phyloP scores from a whole-genome alignment of 371 early-diverging fungal genomes.

The Apophysomyces sp. region DNA sequence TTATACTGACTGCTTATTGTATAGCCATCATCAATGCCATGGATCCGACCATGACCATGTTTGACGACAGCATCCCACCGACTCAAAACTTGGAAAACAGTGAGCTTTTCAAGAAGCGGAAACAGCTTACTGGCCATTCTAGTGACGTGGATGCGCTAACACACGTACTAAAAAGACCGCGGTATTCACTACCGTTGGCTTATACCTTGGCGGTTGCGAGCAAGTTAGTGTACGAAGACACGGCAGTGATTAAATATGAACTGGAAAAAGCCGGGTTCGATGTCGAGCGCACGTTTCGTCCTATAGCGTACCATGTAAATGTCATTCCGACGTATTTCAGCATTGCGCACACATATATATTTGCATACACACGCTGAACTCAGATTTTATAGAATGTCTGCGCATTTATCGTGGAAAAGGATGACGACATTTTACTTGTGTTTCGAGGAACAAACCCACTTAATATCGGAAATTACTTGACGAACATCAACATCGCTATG shows the following conservation, averaged over 20 bases:
- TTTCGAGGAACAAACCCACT: conserved; percentile 66
- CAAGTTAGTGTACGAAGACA: conserved; percentile 59
- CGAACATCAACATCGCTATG: conserved; percentile 52
- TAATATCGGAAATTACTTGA: conserved; percentile 62
- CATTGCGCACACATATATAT: too few species aligned
- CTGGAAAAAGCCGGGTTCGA: conserved; percentile 55
- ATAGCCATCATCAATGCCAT: conserved; percentile 38
- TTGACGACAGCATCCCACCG: conserved; percentile 11
- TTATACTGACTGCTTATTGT: neutral
- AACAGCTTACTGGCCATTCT: neutral
- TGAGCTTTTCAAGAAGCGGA: conserved; percentile 2
- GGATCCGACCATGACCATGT: conserved; percentile 26
- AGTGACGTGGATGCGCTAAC: neutral
- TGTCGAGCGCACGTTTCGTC: conserved; percentile 46
- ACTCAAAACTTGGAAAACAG: conserved; percentile 6
- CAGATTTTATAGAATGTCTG: conserved; percentile 48
- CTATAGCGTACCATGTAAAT: conserved; percentile 57
- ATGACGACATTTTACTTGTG: conserved; percentile 57
- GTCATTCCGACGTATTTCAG: neutral
- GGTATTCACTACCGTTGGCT: conserved; percentile 51
- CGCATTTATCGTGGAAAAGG: conserved; percentile 61
- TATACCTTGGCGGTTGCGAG: conserved; percentile 57
- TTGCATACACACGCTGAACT: neutral
- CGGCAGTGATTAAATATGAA: conserved; percentile 56
- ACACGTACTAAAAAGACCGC: conserved; percentile 2